Evolutionary conservation across 208 protist genomes (phyloP), one percentile per base, ranked within the genome.

Genomic region (Novymonas esmeraldas): DNA sequence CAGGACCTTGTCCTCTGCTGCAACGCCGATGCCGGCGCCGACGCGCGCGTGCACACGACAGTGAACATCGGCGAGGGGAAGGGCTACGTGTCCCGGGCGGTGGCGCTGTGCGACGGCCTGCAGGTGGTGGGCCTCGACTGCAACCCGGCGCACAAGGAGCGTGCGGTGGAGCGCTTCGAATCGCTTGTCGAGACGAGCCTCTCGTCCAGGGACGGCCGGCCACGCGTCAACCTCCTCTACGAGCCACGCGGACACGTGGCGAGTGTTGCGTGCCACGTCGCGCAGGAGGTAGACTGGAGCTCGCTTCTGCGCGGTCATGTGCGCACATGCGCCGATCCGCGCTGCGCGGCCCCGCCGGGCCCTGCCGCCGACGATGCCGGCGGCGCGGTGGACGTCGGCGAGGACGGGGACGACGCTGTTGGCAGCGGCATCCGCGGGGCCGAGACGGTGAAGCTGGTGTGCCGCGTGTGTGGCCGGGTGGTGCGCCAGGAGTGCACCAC

Each of bases 31-130:
- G 45, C 33, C 28, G 41, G 33, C 16, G 28, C 6, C 34, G 18
- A 39, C 6, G 55, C 56, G 39, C 34, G 44, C 13, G 82, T 90
- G n/a, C 29, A 73, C 24, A 93, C 88, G 14, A 75, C 91, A 10
- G 71, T 97, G 26, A 97, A 97, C 74, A 80, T 97, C n/a, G 92
- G 92, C 6, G 92, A 97, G 61, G 92, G 92, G 26, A 97, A 97
- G 57, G 92, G 92, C 24, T 97, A 97, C 64, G 83, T 95, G 0
- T 95, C 89, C 1, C 82, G 92, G 20, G 80, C 85, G 0, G 64
- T 97, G 6, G 85, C 92, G 4, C 68, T 97, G 45, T 92, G 84
- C 72, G 84, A 90, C 51, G 79, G 81, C 14, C 38, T 93, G 45
- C 87, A 95, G 66, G 85, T 95, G 6, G 46, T 97, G 26, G 92